Evolutionary conservation across 139 green algal genomes (phyloP).

Genomic region (Edaphochlamys debaryana): DNA sequence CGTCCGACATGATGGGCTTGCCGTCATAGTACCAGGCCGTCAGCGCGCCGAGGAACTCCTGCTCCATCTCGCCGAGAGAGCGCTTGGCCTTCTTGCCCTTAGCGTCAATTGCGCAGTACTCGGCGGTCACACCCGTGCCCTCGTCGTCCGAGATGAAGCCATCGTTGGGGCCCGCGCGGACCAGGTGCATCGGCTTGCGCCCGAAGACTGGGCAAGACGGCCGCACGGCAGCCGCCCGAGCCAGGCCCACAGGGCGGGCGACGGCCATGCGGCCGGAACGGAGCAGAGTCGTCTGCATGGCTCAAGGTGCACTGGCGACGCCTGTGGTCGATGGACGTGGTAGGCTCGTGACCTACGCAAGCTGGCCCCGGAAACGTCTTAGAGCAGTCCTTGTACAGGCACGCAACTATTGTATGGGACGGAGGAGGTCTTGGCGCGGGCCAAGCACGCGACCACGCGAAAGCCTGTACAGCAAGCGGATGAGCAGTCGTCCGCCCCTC

Average conservation of each 20-base stretch:
- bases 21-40: constrained; percentile 70
- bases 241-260: neutral
- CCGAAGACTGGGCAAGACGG: neutral
- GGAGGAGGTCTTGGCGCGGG: too few relatives aligned
- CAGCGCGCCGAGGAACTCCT: constrained; percentile 85
- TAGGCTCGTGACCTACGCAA: too few relatives aligned
- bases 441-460: too few relatives aligned
- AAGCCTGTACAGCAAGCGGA: too few relatives aligned
- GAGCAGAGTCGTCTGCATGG: constrained; percentile 22
- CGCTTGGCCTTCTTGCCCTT: constrained; percentile 58
- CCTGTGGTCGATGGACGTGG: neutral
- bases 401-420: too few relatives aligned
- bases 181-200: constrained; percentile 24
- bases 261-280: neutral
- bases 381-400: too few relatives aligned
- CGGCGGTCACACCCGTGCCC: constrained; percentile 31
- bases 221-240: neutral
- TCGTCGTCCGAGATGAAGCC: constrained; percentile 36
- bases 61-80: constrained; percentile 87
- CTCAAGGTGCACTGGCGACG: too few relatives aligned
- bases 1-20: constrained; percentile 79
- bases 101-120: constrained; percentile 65
- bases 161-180: neutral
- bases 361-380: too few relatives aligned
- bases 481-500: too few relatives aligned